phyloP scores from a whole-genome alignment of 1,284 basidiomycete genomes.

The Pseudozyma pruni region DNA sequence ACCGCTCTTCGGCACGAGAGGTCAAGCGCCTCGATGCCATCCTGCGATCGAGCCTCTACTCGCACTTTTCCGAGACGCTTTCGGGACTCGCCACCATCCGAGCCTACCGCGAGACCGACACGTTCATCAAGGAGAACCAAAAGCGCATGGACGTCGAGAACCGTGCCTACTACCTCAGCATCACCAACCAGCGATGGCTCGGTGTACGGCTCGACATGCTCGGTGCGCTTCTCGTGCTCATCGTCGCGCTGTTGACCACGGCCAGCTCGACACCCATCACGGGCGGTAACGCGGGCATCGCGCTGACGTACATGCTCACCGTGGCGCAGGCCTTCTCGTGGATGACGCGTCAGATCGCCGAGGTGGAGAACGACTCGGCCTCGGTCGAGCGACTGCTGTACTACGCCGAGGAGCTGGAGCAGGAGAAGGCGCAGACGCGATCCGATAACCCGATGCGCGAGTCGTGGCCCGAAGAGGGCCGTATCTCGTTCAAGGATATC shows the following conservation, averaged over 20 bases:
- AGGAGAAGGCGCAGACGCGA: conserved; percentile 62
- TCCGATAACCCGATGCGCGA: conserved; percentile 50
- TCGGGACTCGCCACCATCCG: conserved; percentile 85
- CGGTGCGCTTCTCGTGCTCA: conserved; percentile 64
- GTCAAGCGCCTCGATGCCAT: conserved; percentile 82
- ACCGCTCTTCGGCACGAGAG: conserved; percentile 86
- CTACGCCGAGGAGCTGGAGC: conserved; percentile 63
- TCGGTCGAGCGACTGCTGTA: conserved; percentile 66
- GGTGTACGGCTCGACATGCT: conserved; percentile 73
- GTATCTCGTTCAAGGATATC: conserved; percentile 64
- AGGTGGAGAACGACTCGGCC: conserved; percentile 68
- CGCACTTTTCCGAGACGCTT: conserved; percentile 87
- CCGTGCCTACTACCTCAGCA: conserved; percentile 86
- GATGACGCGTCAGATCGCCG: conserved; percentile 67
- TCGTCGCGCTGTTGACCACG: conserved; percentile 59
- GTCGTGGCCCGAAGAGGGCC: conserved; percentile 66
- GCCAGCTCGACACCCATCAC: conserved; percentile 45
- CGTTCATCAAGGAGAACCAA: conserved; percentile 73
- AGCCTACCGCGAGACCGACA: conserved; percentile 73
- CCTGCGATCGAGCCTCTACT: conserved; percentile 78
- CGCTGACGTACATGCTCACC: conserved; percentile 62
- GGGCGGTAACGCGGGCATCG: conserved; percentile 57
- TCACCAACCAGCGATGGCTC: conserved; percentile 86
- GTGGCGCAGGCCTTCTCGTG: conserved; percentile 63
- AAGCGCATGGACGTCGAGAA: conserved; percentile 85